These are phyloP conservation scores for Beauveria asiatica DNA, from an alignment of 2,329 filamentous ascomycete species.

Conservation along the genomic window DNA sequence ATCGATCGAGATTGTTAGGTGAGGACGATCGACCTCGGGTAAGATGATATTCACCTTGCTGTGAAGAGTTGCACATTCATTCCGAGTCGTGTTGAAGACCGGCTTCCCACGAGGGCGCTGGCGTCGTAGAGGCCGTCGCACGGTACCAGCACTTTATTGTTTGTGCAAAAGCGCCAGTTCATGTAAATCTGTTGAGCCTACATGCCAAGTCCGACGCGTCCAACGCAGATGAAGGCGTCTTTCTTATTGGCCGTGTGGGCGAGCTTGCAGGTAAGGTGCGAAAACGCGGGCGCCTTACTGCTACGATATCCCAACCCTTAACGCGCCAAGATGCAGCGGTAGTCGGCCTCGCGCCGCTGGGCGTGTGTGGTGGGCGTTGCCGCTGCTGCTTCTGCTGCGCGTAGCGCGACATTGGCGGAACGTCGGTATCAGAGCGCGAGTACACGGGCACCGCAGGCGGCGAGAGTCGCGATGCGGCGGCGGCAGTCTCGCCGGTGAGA, in stretches of 20 bases:
- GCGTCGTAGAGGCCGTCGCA: background rate
- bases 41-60: too few species aligned
- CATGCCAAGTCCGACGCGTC: too few species aligned
- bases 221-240: too few species aligned
- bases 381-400: too few species aligned
- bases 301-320: too few species aligned
- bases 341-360: background rate
- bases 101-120: background rate
- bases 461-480: background rate
- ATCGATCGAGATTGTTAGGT: too few species aligned
- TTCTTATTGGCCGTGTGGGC: too few species aligned
- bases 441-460: background rate
- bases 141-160: background rate
- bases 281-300: too few species aligned
- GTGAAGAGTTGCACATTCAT: constrained; percentile 30
- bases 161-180: background rate
- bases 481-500: background rate
- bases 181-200: background rate
- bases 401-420: background rate
- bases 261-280: too few species aligned
- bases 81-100: constrained; percentile 17
- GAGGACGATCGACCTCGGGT: too few species aligned
- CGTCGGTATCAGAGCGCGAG: background rate
- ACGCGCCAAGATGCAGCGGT: too few species aligned
- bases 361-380: background rate